Conservation (phyloP, 1,284 basidiomycete species). For the Pholiota adiposa region DNA sequence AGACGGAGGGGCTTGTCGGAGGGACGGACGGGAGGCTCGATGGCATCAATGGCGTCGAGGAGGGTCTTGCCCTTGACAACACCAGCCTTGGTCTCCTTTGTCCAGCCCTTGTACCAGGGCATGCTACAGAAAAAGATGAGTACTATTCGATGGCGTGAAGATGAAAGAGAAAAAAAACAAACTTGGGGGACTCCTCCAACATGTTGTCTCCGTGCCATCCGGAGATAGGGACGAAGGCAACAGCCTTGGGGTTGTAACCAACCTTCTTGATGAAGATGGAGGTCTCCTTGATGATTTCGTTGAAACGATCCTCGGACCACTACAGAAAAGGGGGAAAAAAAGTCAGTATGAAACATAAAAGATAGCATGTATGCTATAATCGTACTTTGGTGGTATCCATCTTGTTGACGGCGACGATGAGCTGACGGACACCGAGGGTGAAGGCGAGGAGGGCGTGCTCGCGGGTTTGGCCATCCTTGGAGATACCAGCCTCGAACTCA, state of each 20-base stretch:
- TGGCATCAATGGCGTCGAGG: conserved; percentile 99
- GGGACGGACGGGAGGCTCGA: conserved; percentile 96
- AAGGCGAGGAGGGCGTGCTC: conserved; percentile 99
- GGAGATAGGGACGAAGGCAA: conserved; percentile 99
- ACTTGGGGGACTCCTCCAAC: conserved; percentile 97
- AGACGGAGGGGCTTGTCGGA: conserved; percentile 99
- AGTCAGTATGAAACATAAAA: conserved; percentile 10
- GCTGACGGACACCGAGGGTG: conserved; percentile 99
- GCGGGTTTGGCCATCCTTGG: conserved; percentile 99
- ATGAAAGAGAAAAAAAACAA: conserved; percentile 34
- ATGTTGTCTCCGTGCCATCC: conserved; percentile 99
- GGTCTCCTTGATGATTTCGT: conserved; percentile 99
- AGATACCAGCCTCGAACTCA: conserved; percentile 99
- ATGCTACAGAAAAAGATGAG: conserved; percentile 61
- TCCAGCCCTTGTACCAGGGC: conserved; percentile 99
- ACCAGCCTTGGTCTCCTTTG: conserved; percentile 94
- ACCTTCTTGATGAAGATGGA: conserved; percentile 99
- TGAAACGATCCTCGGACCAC: conserved; percentile 99
- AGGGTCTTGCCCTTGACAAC: conserved; percentile 97
- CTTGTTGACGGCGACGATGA: conserved; percentile 99
- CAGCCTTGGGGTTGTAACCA: conserved; percentile 99
- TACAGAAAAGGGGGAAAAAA: conserved; percentile 34
- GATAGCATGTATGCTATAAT: conserved; percentile 18
- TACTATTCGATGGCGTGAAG: conserved; percentile 16
- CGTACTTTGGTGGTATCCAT: conserved; percentile 96